Conservation (phyloP, 116 monocot species). For the Papilionanthe hybrid region DNA sequence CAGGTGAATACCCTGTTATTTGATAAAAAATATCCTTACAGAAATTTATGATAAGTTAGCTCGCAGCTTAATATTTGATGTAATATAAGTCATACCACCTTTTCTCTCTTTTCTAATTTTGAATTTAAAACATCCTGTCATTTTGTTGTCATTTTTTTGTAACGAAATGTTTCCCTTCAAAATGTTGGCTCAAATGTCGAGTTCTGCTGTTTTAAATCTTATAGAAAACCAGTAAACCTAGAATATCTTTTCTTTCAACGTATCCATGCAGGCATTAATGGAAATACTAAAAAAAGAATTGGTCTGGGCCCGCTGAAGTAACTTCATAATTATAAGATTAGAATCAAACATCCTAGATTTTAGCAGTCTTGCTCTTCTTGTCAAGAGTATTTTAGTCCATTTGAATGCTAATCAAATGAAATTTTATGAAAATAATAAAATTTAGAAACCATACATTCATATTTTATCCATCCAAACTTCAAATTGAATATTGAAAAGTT, state of each 20-base stretch:
- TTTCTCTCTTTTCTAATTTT: not conserved
- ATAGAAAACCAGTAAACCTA: not conserved
- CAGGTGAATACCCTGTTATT: not conserved
- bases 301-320: not conserved
- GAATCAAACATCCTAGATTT: constrained; percentile 1
- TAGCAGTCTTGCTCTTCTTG: not conserved
- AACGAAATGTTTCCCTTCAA: not conserved
- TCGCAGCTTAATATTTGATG: not conserved
- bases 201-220: not conserved
- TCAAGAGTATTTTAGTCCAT: not conserved
- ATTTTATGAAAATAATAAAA: not conserved
- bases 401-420: not conserved
- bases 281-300: not conserved
- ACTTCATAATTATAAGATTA: not conserved
- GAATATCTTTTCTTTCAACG: not conserved
- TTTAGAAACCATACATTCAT: not conserved
- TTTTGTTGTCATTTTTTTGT: not conserved
- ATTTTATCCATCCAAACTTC: no score
- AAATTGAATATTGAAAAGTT: not conserved
- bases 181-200: not conserved
- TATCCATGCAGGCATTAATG: not conserved
- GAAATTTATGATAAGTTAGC: not conserved
- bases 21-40: not conserved
- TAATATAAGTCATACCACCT: not conserved
- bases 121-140: not conserved